Percentiles rank a stretch among this genome's conserved stretches.
Conservation (phyloP, 2,329 filamentous ascomycete genomes). For the Cytospora piceae region DNA sequence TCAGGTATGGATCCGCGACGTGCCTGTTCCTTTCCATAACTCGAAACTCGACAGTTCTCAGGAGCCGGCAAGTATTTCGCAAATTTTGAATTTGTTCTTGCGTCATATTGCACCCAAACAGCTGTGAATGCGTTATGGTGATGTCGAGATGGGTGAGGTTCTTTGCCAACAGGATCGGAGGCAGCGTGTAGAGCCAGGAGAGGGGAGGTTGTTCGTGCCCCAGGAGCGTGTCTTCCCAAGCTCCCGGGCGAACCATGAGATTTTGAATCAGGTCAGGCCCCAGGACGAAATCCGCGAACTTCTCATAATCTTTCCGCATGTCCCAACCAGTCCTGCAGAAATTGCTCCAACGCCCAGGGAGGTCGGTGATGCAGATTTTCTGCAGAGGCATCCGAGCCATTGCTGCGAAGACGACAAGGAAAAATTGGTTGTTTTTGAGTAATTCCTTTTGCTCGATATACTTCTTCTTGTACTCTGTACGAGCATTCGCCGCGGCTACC, state of each 20-base stretch:
- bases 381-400: neutral
- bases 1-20: neutral
- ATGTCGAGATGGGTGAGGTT: slow-evolving; percentile 1
- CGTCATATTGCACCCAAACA: accelerated
- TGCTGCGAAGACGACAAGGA: neutral
- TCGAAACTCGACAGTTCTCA: neutral
- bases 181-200: neutral
- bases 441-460: too few relatives aligned
- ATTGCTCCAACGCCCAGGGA: neutral
- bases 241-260: neutral
- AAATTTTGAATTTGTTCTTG: neutral
- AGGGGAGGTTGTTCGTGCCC: neutral
- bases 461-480: too few relatives aligned
- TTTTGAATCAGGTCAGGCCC: neutral
- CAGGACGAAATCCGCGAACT: neutral
- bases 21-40: neutral
- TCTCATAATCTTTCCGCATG: neutral
- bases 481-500: too few relatives aligned
- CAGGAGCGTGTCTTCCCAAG: too few relatives aligned
- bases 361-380: neutral
- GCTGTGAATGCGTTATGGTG: neutral
- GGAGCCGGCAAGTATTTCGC: neutral
- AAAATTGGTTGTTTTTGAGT: too few relatives aligned
- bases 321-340: neutral
- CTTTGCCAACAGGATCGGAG: neutral